A percentile compares a stretch with the other conserved stretches of the same genome.
phyloP scores from a whole-genome alignment of 306 rosid genomes.

The Sindora glabra region DNA sequence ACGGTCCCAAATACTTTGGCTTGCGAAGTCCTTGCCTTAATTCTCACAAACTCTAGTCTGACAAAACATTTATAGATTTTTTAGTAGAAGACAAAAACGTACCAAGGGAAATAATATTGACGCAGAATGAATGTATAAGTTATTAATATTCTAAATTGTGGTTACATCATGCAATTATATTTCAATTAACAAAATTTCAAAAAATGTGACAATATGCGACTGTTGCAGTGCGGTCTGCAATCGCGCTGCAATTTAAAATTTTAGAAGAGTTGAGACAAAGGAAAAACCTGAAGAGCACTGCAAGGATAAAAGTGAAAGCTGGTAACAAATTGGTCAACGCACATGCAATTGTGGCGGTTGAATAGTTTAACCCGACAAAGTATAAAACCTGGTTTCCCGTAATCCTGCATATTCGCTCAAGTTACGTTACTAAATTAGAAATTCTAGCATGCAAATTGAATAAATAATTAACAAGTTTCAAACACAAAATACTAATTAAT shows the following conservation, averaged over 20 bases:
- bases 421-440: not conserved
- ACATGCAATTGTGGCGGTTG: conserved; percentile 54
- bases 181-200: not conserved
- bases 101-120: too few relatives aligned
- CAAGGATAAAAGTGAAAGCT: conserved; percentile 83
- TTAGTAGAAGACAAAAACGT: too few relatives aligned
- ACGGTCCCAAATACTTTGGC: conserved; percentile 61
- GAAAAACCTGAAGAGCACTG: conserved; percentile 54
- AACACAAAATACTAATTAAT: too few relatives aligned
- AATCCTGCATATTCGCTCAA: conserved; percentile 41
- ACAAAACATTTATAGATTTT: not conserved
- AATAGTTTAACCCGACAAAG: conserved; percentile 55
- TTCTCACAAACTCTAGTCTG: conserved; percentile 63
- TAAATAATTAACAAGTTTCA: too few relatives aligned
- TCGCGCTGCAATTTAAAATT: not conserved
- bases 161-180: too few relatives aligned
- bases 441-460: too few relatives aligned
- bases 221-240: too few relatives aligned
- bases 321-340: conserved; percentile 76
- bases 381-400: conserved; percentile 60
- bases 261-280: not conserved
- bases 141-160: too few relatives aligned
- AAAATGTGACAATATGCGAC: not conserved
- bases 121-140: too few relatives aligned
- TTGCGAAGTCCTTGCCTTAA: conserved; percentile 35